phyloP scores from a whole-genome alignment of 306 rosid genomes.

The Clitoria ternatea region DNA sequence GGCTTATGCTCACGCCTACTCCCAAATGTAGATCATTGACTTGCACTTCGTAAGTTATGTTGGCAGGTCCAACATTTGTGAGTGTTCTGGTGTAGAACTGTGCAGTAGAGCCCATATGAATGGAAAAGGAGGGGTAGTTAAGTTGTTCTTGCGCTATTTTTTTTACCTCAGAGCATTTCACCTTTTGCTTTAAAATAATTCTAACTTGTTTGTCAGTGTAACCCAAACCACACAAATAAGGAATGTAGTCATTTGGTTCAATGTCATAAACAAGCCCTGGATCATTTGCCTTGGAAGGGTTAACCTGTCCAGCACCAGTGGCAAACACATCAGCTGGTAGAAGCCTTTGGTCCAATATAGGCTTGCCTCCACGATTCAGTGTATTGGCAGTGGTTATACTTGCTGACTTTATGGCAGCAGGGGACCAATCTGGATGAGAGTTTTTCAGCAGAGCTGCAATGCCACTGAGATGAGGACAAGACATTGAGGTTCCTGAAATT shows the following conservation, averaged over 20 bases:
- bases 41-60: conserved; percentile 28
- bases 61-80: conserved; percentile 44
- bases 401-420: conserved; percentile 57
- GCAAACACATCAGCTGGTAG: conserved; percentile 40
- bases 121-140: conserved; percentile 50
- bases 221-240: conserved; percentile 51
- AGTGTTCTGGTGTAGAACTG: conserved; percentile 39
- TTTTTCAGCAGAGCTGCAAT: conserved; percentile 50
- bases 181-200: conserved; percentile 16
- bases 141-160: conserved; percentile 36
- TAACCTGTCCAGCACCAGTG: conserved; percentile 53
- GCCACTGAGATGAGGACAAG: conserved; percentile 58
- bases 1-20: conserved; percentile 23
- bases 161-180: conserved; percentile 29
- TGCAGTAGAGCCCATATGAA: conserved; percentile 19
- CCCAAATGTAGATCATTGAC: conserved; percentile 30
- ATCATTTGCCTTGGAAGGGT: conserved; percentile 48
- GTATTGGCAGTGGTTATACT: conserved; percentile 36
- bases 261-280: conserved; percentile 52
- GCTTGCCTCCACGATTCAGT: conserved; percentile 17
- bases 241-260: conserved; percentile 40
- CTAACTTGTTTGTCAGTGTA: conserved; percentile 39
- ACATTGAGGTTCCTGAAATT: conserved; percentile 52
- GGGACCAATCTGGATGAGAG: conserved; percentile 67
- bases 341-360: conserved; percentile 33